Evolutionary conservation across 805 yeast species (phyloP), one percentile per base, ranked within the genome.

Genomic region (Kregervanrija pseudodelftensis): DNA sequence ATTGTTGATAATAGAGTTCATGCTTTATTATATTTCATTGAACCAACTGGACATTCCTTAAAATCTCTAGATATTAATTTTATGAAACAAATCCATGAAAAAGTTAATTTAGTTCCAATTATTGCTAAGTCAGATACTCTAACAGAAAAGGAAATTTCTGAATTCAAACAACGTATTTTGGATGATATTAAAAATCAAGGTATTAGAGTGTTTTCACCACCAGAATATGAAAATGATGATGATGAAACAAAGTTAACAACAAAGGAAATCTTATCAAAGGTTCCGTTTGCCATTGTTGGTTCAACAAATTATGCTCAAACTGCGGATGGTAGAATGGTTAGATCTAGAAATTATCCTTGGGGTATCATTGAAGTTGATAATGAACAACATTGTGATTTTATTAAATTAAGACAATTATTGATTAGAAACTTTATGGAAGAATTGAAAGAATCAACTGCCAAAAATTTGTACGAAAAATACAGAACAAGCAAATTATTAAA

Each of bases 261-360:
- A 41, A 72, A 73, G 48, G 82, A 80, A 47, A 76, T 93, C 53
- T 72, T 82, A 66, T 68, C 76, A 41, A 78, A 74, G 56, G 73
- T 87, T 50, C 99, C 99, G 39, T 91, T 87, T 68, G 98, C 99
- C 13, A 82, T 93, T 52, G 85, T 93, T 43, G 99, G 97, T 16
- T 87, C 97, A 16, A 85, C 93, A 16, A 68, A 70, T 47, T 80
- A 79, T 50, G 81, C 85, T 33, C 80, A 80, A 55, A 73, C 76
- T 39, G 63, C 74, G 37, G 93, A 85, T 59, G 96, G 96, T 36
- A 76, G 86, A 63, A 50, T 60, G 16, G 95, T 90, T 38, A 80
- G 97, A 65, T 97, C 96, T 54, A 85, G 99, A 68, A 70, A 77
- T 50, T 91, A 91, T 64, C 97, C 98, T 49, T 93, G 99, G 99